Evolutionary conservation across 1,139 yeast genomes (phyloP), one percentile per base, ranked within the genome.

Genomic region (Blastobotrys elegans): DNA sequence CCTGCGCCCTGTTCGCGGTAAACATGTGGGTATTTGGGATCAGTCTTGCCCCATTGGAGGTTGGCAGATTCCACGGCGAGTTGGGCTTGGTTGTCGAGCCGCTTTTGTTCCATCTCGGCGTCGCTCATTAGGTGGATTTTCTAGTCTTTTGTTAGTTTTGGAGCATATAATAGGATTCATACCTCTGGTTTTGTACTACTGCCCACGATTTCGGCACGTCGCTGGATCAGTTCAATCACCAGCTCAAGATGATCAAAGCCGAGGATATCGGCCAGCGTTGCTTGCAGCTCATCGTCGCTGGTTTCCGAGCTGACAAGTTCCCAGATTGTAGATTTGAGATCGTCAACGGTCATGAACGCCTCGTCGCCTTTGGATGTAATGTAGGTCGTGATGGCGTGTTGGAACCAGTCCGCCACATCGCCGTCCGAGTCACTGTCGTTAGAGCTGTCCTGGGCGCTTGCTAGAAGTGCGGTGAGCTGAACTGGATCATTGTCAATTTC

Each of bases 161-260:
- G 16, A 34, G n/a, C n/a, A n/a, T n/a, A n/a, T n/a, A n/a, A n/a
- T n/a, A n/a, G n/a, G n/a, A n/a, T 14, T 34, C 24, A 34, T 24
- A 34, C 17, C 11, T 51, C 45, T 17, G 49, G 49, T 13, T 20
- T 32, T 32, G 36, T 32, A 17, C 34, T 5, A 33, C 5, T 8
- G 24, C 16, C 22, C 2, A 16, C 18, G 16, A 41, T 16, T 4
- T 41, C 44, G 10, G 41, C 36, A 55, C 79, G 75, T 47, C 80
- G 70, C 50, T 79, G 79, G 2, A 90, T 64, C 14, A 92, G 67
- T 46, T 75, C 77, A 1, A 89, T 73, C 8, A 89, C 84, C 46
- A 89, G 66, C 46, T 88, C 96, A 52, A 92, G 75, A 59, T 88
- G 84, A 32, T 88, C 96, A 57, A 81, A 84, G 0, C 98, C 97